Percentiles rank a stretch among this genome's conserved stretches.
phyloP scores from a whole-genome alignment of 2,329 filamentous ascomycete species.

The Monascus ruber region DNA sequence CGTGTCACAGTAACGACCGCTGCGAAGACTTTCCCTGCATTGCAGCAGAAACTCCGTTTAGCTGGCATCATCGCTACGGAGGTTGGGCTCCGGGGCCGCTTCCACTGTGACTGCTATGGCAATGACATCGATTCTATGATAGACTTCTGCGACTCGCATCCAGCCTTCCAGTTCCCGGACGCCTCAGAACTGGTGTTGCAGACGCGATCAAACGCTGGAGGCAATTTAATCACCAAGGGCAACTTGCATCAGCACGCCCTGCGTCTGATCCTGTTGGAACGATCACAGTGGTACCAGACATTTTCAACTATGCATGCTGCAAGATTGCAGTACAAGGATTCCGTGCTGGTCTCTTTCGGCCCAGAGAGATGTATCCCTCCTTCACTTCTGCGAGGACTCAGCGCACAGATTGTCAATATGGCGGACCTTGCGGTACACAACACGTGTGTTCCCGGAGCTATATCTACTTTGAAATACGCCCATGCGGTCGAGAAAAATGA shows the following conservation, averaged over 20 bases:
- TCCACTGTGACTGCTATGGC: constrained; percentile 15
- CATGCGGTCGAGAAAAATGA: neutral
- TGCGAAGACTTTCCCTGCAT: constrained; percentile 2
- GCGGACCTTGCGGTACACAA: too few relatives aligned
- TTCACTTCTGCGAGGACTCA: constrained; percentile 14
- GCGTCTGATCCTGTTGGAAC: constrained; percentile 22
- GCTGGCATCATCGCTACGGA: constrained; percentile 16
- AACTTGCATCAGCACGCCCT: constrained; percentile 20
- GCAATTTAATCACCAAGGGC: constrained; percentile 8
- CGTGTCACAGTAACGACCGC: constrained; percentile 26
- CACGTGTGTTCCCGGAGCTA: too few relatives aligned
- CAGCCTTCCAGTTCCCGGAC: constrained; percentile 23
- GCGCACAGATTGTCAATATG: constrained; percentile 2
- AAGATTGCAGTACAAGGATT: constrained; percentile 2
- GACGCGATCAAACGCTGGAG: constrained; percentile 11
- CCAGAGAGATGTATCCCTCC: constrained; percentile 26
- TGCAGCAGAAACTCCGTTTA: constrained; percentile 13
- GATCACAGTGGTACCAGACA: constrained; percentile 23
- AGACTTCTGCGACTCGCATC: constrained; percentile 14
- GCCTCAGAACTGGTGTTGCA: constrained; percentile 15
- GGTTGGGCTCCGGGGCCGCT: constrained; percentile 21
- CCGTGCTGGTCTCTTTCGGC: constrained; percentile 24
- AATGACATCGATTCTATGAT: constrained; percentile 10
- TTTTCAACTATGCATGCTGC: constrained; percentile 11
- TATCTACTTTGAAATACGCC: too few relatives aligned